Evolutionary conservation across 2,329 filamentous ascomycete species (phyloP).

Genomic region (Atkinsonella hypoxylon): DNA sequence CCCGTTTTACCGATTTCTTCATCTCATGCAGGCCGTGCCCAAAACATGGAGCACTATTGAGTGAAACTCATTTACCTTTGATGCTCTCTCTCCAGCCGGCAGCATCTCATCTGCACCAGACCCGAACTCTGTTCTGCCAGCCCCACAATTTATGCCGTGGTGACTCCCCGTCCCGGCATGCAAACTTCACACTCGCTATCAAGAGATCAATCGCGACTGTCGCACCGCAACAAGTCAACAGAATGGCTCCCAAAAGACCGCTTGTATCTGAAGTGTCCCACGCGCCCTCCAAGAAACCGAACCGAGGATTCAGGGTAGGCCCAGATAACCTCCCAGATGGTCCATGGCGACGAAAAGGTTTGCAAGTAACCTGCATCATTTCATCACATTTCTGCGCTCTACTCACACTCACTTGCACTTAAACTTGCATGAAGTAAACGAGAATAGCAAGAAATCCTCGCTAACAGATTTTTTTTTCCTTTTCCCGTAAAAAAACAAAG

Average conservation of each 20-base stretch:
- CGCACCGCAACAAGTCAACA: neutral
- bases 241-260: constrained; percentile 23
- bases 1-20: too few relatives aligned
- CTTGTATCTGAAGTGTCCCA: constrained; percentile 17
- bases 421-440: neutral
- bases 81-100: too few relatives aligned
- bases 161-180: neutral
- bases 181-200: neutral
- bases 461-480: constrained; percentile 5
- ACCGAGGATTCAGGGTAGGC: constrained; percentile 72
- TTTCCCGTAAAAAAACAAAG: constrained; percentile 28
- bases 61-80: too few relatives aligned
- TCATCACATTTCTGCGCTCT: neutral
- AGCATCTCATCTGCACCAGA: too few relatives aligned
- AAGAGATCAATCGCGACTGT: neutral
- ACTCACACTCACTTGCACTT: neutral
- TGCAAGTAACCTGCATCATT: constrained; percentile 3
- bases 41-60: too few relatives aligned
- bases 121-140: too few relatives aligned
- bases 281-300: constrained; percentile 36
- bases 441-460: too few relatives aligned
- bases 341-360: constrained; percentile 67
- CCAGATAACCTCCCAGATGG: constrained; percentile 87
- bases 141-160: neutral
- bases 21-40: too few relatives aligned